Base-by-base conservation (phyloP, 208 protist genomes). In the Leishmania tarentolae region DNA sequence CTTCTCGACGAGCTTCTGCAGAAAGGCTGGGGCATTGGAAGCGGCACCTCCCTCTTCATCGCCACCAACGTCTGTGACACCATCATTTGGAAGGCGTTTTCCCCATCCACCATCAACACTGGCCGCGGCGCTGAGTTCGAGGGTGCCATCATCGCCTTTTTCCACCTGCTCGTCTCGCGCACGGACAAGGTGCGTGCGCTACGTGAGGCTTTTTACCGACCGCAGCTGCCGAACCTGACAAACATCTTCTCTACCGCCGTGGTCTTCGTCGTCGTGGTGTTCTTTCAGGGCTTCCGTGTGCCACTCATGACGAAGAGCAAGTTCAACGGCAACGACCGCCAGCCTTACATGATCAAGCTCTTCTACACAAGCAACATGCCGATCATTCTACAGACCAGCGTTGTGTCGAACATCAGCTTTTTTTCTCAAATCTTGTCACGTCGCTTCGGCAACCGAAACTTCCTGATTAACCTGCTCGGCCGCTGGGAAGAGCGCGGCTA, bases 311-410 rank as follows among this genome's bases (percentile, higher is more conserved):
- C 94, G 21, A 96, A 93, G 76, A 94, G 88, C 66, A 93, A 97
- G 82, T 93, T 90, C 86, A 87, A 89, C 65, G 88, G 85, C 66
- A 86, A 83, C 53, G 92, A 95, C 79, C 93, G 95, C 66, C 90
- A 95, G 85, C 92, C 95, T 21, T 99, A 99, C 96, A 98, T 99
- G 77, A 99, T 99, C 86, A 99, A 99, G 91, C 98, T 99, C 74
- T 99, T 99, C 94, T 99, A 99, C 96, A 99, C 99, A 9, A 99
- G 98, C 81, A 99, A 99, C 93, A 99, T 99, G 91, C 99, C 99
- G 63, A 99, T 99, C 93, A 99, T 99, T 88, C 90, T 99, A 37
- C 99, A 99, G 93, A 98, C 98, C 15, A 99, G 99, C 79, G 92
- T 99, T 37, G 98, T 99, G 19, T 99, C 98, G 56, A 99, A 99